Evolutionary conservation across 495 filamentous ascomycete genomes (phyloP).

Genomic region (Chaetomium fimeti): DNA sequence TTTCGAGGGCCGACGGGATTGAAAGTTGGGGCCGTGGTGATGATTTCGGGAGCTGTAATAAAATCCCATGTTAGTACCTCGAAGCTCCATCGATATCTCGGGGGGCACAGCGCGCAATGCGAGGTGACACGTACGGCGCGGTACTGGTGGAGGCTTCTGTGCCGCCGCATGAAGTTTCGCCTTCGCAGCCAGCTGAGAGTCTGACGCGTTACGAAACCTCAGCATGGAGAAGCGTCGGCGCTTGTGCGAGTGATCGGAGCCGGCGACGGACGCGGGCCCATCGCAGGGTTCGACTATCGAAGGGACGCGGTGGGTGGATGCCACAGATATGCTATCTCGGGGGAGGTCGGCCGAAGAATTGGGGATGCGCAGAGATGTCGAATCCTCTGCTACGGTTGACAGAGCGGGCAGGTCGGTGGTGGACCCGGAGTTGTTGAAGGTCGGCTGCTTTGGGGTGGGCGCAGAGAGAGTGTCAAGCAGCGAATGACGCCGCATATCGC

Average conservation of each 20-base stretch:
- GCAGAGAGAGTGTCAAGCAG: slow-evolving; percentile 37
- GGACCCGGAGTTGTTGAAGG: slow-evolving; percentile 22
- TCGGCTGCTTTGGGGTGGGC: slow-evolving; percentile 31
- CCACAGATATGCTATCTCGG: slow-evolving; percentile 27
- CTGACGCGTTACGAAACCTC: slow-evolving; percentile 88
- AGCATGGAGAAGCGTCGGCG: slow-evolving; percentile 83
- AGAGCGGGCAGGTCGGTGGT: slow-evolving; percentile 30
- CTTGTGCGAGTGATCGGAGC: slow-evolving; percentile 51
- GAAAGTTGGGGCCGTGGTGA: slow-evolving; percentile 85
- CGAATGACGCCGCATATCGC: slow-evolving; percentile 50
- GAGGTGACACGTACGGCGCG: slow-evolving; percentile 57
- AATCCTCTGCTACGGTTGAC: slow-evolving; percentile 28
- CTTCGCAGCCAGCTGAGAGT: slow-evolving; percentile 80
- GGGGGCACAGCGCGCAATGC: slow-evolving; percentile 15
- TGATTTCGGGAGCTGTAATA: slow-evolving; percentile 85
- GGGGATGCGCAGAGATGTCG: slow-evolving; percentile 19
- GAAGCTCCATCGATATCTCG: slow-evolving; percentile 5
- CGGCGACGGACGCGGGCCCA: slow-evolving; percentile 38
- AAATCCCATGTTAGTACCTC: slow-evolving; percentile 26
- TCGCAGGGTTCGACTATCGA: slow-evolving; percentile 36
- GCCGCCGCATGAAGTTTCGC: slow-evolving; percentile 68
- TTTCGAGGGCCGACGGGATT: slow-evolving; percentile 52
- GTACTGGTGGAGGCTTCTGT: slow-evolving; percentile 66
- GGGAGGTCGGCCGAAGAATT: slow-evolving; percentile 23
- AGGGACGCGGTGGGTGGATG: slow-evolving; percentile 28